Evolutionary conservation across 805 yeast species (phyloP), one percentile per base, ranked within the genome.

Genomic region (Trichomonascus vanleenenianus): DNA sequence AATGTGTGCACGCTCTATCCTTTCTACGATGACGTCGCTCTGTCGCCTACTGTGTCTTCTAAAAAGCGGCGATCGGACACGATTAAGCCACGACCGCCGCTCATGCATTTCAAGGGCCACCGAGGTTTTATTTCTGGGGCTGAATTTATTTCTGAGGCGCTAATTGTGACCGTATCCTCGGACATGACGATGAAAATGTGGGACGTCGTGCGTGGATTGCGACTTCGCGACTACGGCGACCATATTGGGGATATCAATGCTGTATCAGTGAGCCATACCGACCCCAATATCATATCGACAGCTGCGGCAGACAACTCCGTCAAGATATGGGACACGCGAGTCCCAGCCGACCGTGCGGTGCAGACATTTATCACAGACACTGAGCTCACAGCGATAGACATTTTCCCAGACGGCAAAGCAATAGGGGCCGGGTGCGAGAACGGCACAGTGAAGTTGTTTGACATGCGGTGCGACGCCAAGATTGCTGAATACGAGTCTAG

Each of bases 351-450:
- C 14, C 47, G 48, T 20, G 46, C 57, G n/a, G 47, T 46, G 9
- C 62, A 58, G 42, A 57, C 60, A 6, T 60, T 81, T 66, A 68
- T 68, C 39, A 74, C 79, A 1, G 75, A 84, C 20, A 72, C 73
- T 40, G 96, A 89, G 59, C 76, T 85, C 18, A 81, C 81, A 42
- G 61, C 75, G 4, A 62, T 83, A 5, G 70, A 74, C 50, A 78
- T 78, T 55, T 81, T 81, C 58, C 86, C 86, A 7, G 83, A 79
- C 50, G 86, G 86, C 1, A 68, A 80, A 48, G 73, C 86, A 1
- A 78, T 88, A 54, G 77, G 75, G 0, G 72, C 82, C 2, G 96
- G 96, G 1, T 74, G 83, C 39, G 96, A 87, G 57, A 94, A 85
- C 60, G 89, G 91, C 2, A 60, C 72, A 0, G 67, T 85, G 20